Base-by-base conservation (phyloP, 2,329 filamentous ascomycete genomes). In the Gaeumannomyces tritici region DNA sequence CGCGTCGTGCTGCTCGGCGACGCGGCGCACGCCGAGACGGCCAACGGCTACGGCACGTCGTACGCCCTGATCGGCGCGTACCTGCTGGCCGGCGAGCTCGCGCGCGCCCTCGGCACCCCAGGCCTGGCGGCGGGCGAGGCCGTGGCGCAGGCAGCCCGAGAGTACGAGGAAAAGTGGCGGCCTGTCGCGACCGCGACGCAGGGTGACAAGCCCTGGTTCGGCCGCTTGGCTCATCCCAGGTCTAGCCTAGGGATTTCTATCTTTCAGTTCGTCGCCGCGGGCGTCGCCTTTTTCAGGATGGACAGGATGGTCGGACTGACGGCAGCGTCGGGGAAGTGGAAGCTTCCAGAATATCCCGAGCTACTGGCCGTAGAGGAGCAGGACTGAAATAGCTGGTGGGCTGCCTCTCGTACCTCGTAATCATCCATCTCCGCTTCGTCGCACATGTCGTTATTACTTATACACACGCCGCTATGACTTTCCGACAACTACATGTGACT, bases 1-100 rank as follows among this genome's bases (percentile, higher is more conserved):
- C 77, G 82, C 0, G 75, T 84, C 2, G 77, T 74, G 1, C 71
- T 85, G 0, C 61, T 85, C 0, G 84, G 83, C 0, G 83, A 88
- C 65, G 80, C 84, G 1, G 42, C 42, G 42, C 42, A 47, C 42
- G 13, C 42, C 11, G 15, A 18, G 42, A n/a, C 18, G 42, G 42
- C 15, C 42, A n/a, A 21, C 42, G 82, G 72, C 0, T 80, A 78
- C 65, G 83, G 83, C 0, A 83, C 81, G 0, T 79, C 77, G 1
- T 66, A 74, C 0, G 76, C 77, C 0, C 67, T 86, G 0, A 68
- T 80, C 0, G 78, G 79, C 0, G 80, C 82, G 0, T 86, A 86
- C 66, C 70, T 84, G 2, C 73, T 87, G 7, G 83, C 83, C 0
- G 83, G 84, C 2, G 83, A 84, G 70, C 63, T 68, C 21, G 66